Evolutionary conservation across 345 rosid species (phyloP).

Genomic region (Barbarea vulgaris): DNA sequence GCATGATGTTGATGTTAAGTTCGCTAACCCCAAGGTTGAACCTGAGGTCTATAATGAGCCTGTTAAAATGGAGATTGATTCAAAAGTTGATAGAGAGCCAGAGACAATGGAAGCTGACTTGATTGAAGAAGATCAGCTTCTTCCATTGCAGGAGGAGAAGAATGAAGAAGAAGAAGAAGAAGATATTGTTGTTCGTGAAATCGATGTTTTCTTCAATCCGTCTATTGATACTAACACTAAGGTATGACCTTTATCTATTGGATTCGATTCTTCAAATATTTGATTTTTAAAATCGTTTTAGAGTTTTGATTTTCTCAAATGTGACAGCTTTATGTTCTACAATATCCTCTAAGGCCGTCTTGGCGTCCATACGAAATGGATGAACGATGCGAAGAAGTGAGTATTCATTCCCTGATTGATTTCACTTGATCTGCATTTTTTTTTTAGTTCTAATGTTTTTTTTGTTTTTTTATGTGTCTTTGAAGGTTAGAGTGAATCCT

Average conservation of each 20-base stretch:
- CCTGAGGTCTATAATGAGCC: slow-evolving; percentile 37
- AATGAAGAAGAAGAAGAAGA: slow-evolving; percentile 47
- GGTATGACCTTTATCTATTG: too few relatives aligned
- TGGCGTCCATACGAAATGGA: slow-evolving; percentile 96
- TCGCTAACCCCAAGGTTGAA: slow-evolving; percentile 40
- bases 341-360: slow-evolving; percentile 77
- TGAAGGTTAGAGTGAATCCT: slow-evolving; percentile 83
- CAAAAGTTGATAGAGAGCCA: slow-evolving; percentile 36
- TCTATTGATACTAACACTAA: slow-evolving; percentile 51
- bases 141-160: slow-evolving; percentile 39
- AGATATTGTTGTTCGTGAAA: slow-evolving; percentile 80
- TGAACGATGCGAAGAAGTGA: slow-evolving; percentile 76
- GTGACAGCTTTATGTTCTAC: slow-evolving; percentile 77
- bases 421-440: neutral
- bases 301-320: neutral
- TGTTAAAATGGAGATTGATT: slow-evolving; percentile 61
- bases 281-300: neutral
- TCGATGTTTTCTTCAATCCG: slow-evolving; percentile 76
- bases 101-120: slow-evolving; percentile 39
- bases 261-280: neutral
- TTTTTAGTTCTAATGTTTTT: neutral
- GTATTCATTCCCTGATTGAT: neutral
- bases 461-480: slow-evolving; percentile 14
- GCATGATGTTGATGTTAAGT: slow-evolving; percentile 44
- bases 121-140: slow-evolving; percentile 41